Conservation (phyloP, 169 alveolate species). For the Plasmodium malariae region DNA sequence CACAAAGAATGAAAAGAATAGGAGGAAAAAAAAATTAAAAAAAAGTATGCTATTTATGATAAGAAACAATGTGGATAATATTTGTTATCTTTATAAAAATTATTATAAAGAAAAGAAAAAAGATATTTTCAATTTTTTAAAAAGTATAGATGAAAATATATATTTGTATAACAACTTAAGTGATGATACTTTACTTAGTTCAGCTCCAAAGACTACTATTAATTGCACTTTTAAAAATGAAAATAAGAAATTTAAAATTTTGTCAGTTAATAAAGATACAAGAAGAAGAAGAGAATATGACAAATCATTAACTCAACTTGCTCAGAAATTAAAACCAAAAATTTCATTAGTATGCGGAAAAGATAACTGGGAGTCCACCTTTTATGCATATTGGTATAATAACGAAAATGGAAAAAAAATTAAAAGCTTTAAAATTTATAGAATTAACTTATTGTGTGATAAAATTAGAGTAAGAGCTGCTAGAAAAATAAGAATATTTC, state of each 20-base stretch:
- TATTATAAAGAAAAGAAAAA: constrained; percentile 12
- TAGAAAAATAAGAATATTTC: constrained; percentile 58
- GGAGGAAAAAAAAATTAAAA: constrained; percentile 34
- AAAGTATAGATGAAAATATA: constrained; percentile 59
- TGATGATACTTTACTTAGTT: constrained; percentile 3
- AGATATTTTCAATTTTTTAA: constrained; percentile 29
- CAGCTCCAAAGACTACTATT: not conserved
- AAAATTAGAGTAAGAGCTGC: constrained; percentile 82
- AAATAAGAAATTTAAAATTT: constrained; percentile 43
- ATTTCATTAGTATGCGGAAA: constrained; percentile 84
- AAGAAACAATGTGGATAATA: constrained; percentile 56
- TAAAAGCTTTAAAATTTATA: constrained; percentile 74
- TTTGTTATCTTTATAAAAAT: constrained; percentile 18
- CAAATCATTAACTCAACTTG: constrained; percentile 81
- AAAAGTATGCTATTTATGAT: constrained; percentile 65
- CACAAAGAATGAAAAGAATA: not conserved
- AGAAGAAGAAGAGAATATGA: constrained; percentile 76
- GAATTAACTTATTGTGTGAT: constrained; percentile 83
- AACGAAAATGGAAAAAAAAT: constrained; percentile 79
- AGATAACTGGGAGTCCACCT: constrained; percentile 87
- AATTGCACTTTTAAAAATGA: not conserved
- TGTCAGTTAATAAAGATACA: constrained; percentile 76
- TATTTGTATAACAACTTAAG: constrained; percentile 32
- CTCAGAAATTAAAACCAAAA: constrained; percentile 75
- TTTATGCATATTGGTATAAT: constrained; percentile 83